Percentiles rank a stretch among this genome's conserved stretches.
phyloP scores from a whole-genome alignment of 129 eudicot species.

The Saposhnikovia divaricata region DNA sequence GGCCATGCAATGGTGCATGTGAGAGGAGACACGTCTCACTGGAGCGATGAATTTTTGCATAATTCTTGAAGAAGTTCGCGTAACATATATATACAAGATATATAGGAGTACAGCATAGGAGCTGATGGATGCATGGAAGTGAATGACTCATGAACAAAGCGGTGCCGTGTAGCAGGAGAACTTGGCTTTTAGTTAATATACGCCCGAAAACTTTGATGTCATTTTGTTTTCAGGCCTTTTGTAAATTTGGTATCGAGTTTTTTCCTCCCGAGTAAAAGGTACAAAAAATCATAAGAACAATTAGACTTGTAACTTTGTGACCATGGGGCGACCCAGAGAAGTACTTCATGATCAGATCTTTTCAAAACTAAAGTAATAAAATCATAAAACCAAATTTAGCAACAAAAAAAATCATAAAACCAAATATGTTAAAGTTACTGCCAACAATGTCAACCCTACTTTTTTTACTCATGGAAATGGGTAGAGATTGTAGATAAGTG shows the following conservation, averaged over 20 bases:
- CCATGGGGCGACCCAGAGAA: not conserved
- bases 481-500: not conserved
- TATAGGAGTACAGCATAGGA: not conserved
- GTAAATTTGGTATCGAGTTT: not conserved
- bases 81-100: no score
- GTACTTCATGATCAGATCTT: not conserved
- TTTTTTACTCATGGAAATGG: not conserved
- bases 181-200: not conserved
- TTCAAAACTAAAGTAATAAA: no score
- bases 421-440: not conserved
- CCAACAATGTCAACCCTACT: not conserved
- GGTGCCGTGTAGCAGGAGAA: not conserved
- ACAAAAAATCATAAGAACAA: conserved; percentile 9
- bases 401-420: no score
- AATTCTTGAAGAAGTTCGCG: not conserved
- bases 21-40: not conserved
- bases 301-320: not conserved
- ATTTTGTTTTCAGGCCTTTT: not conserved
- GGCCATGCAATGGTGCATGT: not conserved
- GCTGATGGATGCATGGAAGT: not conserved
- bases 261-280: not conserved
- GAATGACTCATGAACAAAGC: not conserved
- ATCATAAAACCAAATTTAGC: no score
- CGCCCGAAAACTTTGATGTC: not conserved
- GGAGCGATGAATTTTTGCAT: not conserved